Base-by-base conservation (phyloP, 352 stramenopile genomes). In the Blastocystis sp. region DNA sequence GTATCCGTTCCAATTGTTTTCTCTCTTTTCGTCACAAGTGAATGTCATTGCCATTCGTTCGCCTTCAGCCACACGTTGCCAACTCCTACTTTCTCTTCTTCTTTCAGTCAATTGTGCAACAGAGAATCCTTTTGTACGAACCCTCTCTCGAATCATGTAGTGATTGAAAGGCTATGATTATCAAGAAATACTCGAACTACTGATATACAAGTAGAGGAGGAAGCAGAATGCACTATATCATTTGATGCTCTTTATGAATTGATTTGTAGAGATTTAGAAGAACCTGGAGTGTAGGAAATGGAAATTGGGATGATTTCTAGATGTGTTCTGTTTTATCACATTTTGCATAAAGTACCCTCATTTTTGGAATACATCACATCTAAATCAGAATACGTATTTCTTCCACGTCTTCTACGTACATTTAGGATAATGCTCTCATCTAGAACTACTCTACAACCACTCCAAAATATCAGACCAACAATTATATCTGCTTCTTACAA, bases 301-400 rank as follows among this genome's bases (percentile, higher is more conserved):
- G 56, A 12, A 29, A 12, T 24, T 42, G 24, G 24, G 1, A 11
- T 56, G 7, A 35, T 12, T 39, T 24, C 27, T 59, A 78, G 66
- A 12, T 56, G 27, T 16, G 49, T 78, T 78, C 66, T 78, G 27
- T 58, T 78, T 32, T 78, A 78, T 56, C 66, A 59, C 42, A 12
- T 78, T 16, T 9, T 78, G 16, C 66, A 78, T 49, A 78, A 78
- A 35, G 37, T 78, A 1, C 66, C 66, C 9, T 56, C 27, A 39
- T 78, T 78, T 32, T 35, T 78, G 12, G 66, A 78, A 49, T 78
- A 59, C 39, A 58, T 78, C 24, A 27, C 9, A 39, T 56, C 66
- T 32, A 78, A 78, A 32, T 56, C 66, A 11, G 66, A 78, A 21
- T 78, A 78, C 42, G 37, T 29, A 21, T 78, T 78, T 35, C 66